Conservation (phyloP, 805 yeast genomes). For the Wickerhamiella shivajii region DNA sequence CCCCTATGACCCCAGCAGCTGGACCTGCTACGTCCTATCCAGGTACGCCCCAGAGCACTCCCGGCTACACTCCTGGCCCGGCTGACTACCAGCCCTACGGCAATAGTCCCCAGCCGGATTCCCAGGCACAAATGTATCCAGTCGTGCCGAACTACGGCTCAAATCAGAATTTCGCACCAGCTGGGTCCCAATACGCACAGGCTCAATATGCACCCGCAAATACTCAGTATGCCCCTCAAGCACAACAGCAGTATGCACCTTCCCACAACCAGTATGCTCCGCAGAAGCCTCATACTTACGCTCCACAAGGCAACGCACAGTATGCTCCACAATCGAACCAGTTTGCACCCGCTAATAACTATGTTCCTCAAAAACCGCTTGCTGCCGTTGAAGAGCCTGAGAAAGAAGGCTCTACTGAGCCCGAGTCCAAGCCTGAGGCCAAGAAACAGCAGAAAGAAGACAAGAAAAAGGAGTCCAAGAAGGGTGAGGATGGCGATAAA, state of each 20-base stretch:
- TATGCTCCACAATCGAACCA: no score
- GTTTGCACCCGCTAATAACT: no score
- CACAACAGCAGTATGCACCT: constrained; percentile 7
- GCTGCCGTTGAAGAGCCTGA: neutral
- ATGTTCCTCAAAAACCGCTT: constrained; percentile 4
- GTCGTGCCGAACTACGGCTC: no score
- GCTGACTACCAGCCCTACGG: no score
- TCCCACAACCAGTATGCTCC: constrained; percentile 8
- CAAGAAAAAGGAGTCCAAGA: constrained; percentile 18
- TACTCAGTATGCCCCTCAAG: constrained; percentile 3
- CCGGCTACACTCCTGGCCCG: constrained; percentile 5
- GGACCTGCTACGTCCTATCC: no score
- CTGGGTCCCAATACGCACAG: constrained; percentile 5
- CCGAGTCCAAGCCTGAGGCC: constrained; percentile 9
- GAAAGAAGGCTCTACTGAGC: constrained; percentile 6
- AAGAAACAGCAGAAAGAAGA: constrained; percentile 13
- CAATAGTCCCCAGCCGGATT: no score
- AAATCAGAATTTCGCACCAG: no score
- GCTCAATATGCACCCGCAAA: constrained; percentile 4
- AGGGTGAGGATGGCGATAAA: constrained; percentile 16
- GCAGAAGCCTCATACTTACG: neutral
- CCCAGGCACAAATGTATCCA: no score
- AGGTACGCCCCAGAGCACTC: no score
- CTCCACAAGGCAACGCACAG: neutral
- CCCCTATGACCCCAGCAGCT: no score